Base-by-base conservation (phyloP, 2,329 filamentous ascomycete genomes). In the Aspergillus ochraceus region DNA sequence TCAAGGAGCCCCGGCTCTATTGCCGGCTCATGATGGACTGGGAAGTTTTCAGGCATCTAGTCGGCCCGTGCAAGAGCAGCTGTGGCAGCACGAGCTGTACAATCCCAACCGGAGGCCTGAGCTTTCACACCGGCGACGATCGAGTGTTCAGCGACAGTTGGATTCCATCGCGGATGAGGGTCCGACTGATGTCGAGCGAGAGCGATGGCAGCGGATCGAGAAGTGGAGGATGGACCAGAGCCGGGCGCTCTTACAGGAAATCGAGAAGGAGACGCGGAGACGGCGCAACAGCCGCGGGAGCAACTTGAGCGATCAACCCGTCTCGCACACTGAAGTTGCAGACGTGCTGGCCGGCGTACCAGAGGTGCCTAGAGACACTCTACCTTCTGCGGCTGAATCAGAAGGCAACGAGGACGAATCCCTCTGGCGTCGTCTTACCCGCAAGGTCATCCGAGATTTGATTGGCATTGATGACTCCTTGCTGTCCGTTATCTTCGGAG, bases 161-260 rank as follows among this genome's bases (percentile, higher is more conserved):
- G 84, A 86, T 65, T 78, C 80, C 11, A 74, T 87, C 46, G 81
- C 83, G 60, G 80, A 86, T 65, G 83, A 86, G 58, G 80, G 82
- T 42, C 83, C 85, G 47, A 77, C 80, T 39, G 77, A 82, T 29
- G 84, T 88, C 46, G 89, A 92, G 64, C 80, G 85, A 46, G 92
- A 97, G 66, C 88, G 90, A 71, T 90, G 88, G 71, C 86, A 88
- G 67, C 86, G 94, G 61, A 96, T 99, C 71, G 94, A 98, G 76
- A 85, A 86, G 54, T 99, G 95, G 95, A 86, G 93, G 58, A 78
- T 96, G 70, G 94, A 98, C 70, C 93, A 99, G 74, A 97, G 92
- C 74, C 86, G 86, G 60, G 87, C 91, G 11, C 80, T 99, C 29
- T 75, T 97, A 36, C 90, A 96, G 58, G 92, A 97, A 76, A 93